Conservation (phyloP, 169 alveolate genomes). For the Plasmodium cynomolgi region DNA sequence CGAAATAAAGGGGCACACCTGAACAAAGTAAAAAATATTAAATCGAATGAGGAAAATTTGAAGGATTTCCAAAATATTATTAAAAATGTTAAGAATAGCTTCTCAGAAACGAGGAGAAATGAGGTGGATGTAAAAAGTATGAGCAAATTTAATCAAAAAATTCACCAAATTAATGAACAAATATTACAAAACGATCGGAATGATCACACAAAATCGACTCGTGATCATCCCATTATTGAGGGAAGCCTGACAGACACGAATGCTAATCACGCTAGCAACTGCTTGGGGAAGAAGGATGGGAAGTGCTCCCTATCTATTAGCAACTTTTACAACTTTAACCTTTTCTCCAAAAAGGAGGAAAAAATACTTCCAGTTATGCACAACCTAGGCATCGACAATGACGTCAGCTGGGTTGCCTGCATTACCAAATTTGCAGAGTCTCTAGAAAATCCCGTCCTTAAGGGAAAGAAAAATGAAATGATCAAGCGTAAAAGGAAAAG, state of each 20-base stretch:
- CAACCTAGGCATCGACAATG: slow-evolving; percentile 49
- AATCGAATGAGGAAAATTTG: slow-evolving; percentile 57
- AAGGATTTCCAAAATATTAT: slow-evolving; percentile 51
- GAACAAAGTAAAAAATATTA: slow-evolving; percentile 30
- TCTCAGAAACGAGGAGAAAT: slow-evolving; percentile 7
- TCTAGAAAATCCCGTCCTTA: slow-evolving; percentile 27
- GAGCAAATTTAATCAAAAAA: slow-evolving; percentile 13
- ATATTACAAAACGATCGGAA: not conserved
- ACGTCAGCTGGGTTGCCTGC: slow-evolving; percentile 70
- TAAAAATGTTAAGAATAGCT: slow-evolving; percentile 14
- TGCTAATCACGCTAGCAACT: not conserved
- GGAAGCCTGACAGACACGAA: not conserved
- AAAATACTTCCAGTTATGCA: slow-evolving; percentile 10
- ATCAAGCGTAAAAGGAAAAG: slow-evolving; percentile 3
- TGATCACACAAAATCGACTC: not conserved
- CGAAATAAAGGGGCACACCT: not conserved
- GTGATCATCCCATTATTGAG: not conserved
- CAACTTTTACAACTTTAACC: slow-evolving; percentile 34
- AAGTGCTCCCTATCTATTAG: slow-evolving; percentile 16
- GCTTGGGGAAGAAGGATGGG: not conserved
- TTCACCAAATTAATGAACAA: slow-evolving; percentile 15
- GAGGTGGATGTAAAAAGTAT: slow-evolving; percentile 1
- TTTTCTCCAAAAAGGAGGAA: slow-evolving; percentile 43
- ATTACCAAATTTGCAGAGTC: slow-evolving; percentile 47
- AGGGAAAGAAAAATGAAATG: slow-evolving; percentile 64